These are phyloP conservation scores for Mortierella sp. DNA, from an alignment of 371 early-diverging fungal species.

Conservation along the genomic window DNA sequence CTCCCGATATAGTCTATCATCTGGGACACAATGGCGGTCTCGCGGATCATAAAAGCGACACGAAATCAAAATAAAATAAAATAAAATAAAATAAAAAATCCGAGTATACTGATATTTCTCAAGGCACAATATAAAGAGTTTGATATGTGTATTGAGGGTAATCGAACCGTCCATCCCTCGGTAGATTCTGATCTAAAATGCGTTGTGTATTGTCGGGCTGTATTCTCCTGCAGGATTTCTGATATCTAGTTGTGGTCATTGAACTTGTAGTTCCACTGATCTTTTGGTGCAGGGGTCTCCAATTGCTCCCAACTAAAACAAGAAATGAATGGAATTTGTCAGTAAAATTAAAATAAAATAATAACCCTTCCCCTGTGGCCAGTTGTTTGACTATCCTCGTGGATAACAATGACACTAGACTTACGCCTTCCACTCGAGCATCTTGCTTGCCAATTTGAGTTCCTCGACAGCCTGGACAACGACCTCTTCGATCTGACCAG, in stretches of 20 bases:
- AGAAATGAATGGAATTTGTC: neutral
- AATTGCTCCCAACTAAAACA: constrained; percentile 77
- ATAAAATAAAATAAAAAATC: neutral
- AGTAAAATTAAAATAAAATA: neutral
- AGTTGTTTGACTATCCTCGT: neutral
- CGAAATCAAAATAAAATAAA: constrained; percentile 4
- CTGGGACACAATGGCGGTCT: constrained; percentile 44
- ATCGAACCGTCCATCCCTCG: constrained; percentile 7
- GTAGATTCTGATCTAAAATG: constrained; percentile 13
- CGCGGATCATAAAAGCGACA: constrained; percentile 19
- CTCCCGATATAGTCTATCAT: constrained; percentile 19
- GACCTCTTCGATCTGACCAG: constrained; percentile 94
- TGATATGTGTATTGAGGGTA: constrained; percentile 14
- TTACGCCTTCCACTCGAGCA: constrained; percentile 91
- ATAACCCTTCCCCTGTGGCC: neutral
- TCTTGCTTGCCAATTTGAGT: constrained; percentile 79
- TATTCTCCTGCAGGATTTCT: neutral
- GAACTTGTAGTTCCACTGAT: constrained; percentile 85
- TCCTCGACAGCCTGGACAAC: constrained; percentile 91
- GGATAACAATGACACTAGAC: constrained; percentile 24
- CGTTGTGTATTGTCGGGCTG: neutral
- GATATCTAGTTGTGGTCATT: constrained; percentile 44
- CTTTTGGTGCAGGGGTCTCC: constrained; percentile 81
- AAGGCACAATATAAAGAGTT: neutral
- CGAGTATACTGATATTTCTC: neutral